Evolutionary conservation across 192 early-diverging fungal genomes (phyloP).

Genomic region (Entophlyctis helioformis): DNA sequence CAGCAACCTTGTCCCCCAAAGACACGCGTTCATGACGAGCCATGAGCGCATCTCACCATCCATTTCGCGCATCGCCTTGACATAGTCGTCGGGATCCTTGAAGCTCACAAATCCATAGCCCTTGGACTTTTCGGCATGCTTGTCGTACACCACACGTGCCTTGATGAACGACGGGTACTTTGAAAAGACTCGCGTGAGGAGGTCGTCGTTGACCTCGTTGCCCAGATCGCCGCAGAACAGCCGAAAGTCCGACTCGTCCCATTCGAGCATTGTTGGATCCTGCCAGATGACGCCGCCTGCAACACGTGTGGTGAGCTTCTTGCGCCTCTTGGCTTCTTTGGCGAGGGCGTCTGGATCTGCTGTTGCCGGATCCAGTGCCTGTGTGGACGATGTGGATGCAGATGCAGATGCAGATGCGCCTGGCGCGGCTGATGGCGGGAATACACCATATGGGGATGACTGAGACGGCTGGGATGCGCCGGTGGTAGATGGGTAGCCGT

Average conservation of each 20-base stretch:
- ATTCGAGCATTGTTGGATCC: conserved; percentile 71
- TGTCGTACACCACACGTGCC: conserved; percentile 76
- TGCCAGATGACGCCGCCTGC: conserved; percentile 94
- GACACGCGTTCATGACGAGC: too few relatives aligned
- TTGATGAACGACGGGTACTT: conserved; percentile 78
- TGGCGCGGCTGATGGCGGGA: too few relatives aligned
- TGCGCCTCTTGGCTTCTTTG: too few relatives aligned
- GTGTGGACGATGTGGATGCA: too few relatives aligned
- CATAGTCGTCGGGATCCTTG: conserved; percentile 80
- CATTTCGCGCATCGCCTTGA: conserved; percentile 88
- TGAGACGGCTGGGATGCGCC: too few relatives aligned
- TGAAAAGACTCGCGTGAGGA: conserved; percentile 64
- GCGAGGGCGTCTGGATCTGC: too few relatives aligned
- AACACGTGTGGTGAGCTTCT: too few relatives aligned
- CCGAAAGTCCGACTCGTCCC: conserved; percentile 84
- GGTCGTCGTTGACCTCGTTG: conserved; percentile 80
- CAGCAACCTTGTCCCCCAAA: too few relatives aligned
- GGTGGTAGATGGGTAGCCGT: too few relatives aligned
- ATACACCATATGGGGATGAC: too few relatives aligned
- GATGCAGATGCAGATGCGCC: too few relatives aligned
- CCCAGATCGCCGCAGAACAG: conserved; percentile 91
- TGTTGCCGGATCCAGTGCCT: too few relatives aligned
- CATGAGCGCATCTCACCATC: conserved; percentile 52
- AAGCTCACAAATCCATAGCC: conserved; percentile 95
- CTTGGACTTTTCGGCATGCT: conserved; percentile 69